These are phyloP conservation scores for Fusarium nelsonii DNA, from an alignment of 2,329 filamentous ascomycete genomes.

Conservation along the genomic window DNA sequence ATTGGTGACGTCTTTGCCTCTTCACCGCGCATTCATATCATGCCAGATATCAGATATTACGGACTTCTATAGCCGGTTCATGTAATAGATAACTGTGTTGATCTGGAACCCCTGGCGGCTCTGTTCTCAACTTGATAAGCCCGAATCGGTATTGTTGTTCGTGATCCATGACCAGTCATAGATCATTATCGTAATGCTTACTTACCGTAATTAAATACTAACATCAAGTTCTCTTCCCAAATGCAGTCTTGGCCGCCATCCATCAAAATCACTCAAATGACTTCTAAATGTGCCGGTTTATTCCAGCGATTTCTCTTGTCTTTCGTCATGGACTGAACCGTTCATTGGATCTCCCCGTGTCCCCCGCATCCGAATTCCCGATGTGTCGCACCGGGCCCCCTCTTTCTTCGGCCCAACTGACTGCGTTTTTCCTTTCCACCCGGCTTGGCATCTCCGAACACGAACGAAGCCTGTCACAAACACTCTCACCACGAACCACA, in stretches of 20 bases:
- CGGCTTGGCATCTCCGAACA: conserved; percentile 36
- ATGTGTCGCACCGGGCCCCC: conserved; percentile 18
- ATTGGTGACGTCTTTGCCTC: conserved; percentile 29
- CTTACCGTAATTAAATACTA: neutral
- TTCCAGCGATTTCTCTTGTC: conserved; percentile 36
- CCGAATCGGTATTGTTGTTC: neutral
- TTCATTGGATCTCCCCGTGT: conserved; percentile 21
- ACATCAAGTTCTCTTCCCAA: neutral
- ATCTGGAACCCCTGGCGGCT: conserved; percentile 1
- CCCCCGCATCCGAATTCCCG: conserved; percentile 37
- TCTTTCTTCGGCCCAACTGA: conserved; percentile 35
- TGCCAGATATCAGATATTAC: conserved; percentile 2
- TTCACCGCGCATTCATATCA: conserved; percentile 32
- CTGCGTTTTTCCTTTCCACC: conserved; percentile 17
- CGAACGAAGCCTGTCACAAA: conserved; percentile 27
- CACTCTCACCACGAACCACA: conserved; percentile 35
- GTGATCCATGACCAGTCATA: neutral
- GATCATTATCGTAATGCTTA: neutral
- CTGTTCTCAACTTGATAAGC: neutral
- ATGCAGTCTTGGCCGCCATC: neutral
- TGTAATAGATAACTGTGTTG: conserved; percentile 2
- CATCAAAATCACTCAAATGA: conserved; percentile 6
- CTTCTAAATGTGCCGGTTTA: conserved; percentile 20
- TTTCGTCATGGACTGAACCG: conserved; percentile 34
- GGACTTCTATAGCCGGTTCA: conserved; percentile 3